A percentile compares a stretch with the other conserved stretches of the same genome.
phyloP scores from a whole-genome alignment of 306 rosid genomes.

The Fagus crenata region DNA sequence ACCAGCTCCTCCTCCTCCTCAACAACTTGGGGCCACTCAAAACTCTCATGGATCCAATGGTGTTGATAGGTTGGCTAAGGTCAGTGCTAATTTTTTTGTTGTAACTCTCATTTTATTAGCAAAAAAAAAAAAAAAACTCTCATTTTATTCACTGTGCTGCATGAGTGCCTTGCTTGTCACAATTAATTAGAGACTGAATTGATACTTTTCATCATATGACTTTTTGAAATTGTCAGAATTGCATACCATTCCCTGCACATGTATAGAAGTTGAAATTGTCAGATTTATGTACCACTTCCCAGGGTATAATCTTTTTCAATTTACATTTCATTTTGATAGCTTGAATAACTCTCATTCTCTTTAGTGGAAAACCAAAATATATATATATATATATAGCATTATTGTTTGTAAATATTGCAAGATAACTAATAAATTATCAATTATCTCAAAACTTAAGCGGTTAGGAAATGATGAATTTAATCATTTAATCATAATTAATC shows the following conservation, averaged over 20 bases:
- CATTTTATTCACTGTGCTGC: background rate
- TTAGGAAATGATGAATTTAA: too few relatives aligned
- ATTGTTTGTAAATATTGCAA: background rate
- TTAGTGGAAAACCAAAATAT: background rate
- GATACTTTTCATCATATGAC: background rate
- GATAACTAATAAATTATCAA: too few relatives aligned
- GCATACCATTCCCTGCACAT: too few relatives aligned
- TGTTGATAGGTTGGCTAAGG: conserved; percentile 66
- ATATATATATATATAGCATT: background rate
- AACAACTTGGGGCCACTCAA: conserved; percentile 39
- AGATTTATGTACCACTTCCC: too few relatives aligned
- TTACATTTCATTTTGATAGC: background rate
- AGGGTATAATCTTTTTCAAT: background rate
- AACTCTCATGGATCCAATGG: conserved; percentile 86
- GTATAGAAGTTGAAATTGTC: too few relatives aligned
- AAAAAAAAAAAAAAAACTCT: too few relatives aligned
- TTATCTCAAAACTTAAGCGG: too few relatives aligned
- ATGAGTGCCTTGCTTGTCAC: background rate
- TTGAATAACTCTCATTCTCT: background rate
- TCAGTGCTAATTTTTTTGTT: conserved; percentile 24
- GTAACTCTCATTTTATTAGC: too few relatives aligned
- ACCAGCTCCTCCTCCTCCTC: conserved; percentile 31
- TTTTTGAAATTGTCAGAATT: too few relatives aligned
- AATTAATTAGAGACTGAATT: background rate
- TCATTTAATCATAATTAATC: too few relatives aligned